Evolutionary conservation across 2,329 filamentous ascomycete genomes (phyloP), one percentile per base, ranked within the genome.

Genomic region (Raffaelea albimanens): DNA sequence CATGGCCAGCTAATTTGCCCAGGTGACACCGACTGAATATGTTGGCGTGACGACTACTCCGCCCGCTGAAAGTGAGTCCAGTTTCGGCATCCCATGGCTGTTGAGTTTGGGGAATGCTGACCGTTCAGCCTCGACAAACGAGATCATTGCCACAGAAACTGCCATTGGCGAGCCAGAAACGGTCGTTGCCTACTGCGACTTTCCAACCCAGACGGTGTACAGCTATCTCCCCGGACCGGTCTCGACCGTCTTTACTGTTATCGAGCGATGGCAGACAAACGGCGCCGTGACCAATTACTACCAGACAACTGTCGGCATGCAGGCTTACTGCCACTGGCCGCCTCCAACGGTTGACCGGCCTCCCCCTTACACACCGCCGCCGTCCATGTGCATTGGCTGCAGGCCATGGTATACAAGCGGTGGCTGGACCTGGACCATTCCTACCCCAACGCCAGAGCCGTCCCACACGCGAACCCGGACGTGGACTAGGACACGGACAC

Each of bases 41-140:
- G 50, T 56, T 3, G 56, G 55, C 9, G 48, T 56, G 2, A 58
- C 56, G 4, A 52, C 44, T 13, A 52, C 50, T 3, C 48, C 46
- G 4, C 23, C 44, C 9, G 51, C 41, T 2, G 29, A 44, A 7
- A 54, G 53, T 55, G 48, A 18, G 48, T 29, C 25, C 25, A 7
- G 7, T 29, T 13, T 29, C n/a, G n/a, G n/a, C n/a, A n/a, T 29
- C 25, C 13, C 25, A 13, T 29, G 7, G 25, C 7, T 29, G 25
- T 29, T 13, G 7, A 7, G 25, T 29, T 29, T 29, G n/a, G n/a
- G n/a, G n/a, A n/a, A n/a, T n/a, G n/a, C n/a, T n/a, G n/a, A n/a
- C n/a, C n/a, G n/a, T n/a, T n/a, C 40, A 47, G 45, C 45, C 23
- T n/a, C 45, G 34, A 48, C 34, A 16, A 36, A 48, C 7, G 39